phyloP scores from a whole-genome alignment of 371 early-diverging fungal species.

The Zopfochytrium polystomum region DNA sequence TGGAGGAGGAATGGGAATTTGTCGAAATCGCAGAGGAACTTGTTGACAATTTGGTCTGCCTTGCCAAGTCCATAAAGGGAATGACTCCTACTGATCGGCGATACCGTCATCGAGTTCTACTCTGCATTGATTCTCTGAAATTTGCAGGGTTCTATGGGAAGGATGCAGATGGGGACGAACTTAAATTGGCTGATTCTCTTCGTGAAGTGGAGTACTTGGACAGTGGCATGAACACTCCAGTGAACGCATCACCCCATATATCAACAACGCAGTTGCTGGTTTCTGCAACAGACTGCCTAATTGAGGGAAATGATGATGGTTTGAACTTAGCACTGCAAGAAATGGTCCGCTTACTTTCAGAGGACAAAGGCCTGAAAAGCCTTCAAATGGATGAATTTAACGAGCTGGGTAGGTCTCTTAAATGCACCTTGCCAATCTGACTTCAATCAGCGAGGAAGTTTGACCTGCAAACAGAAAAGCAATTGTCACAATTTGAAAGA shows the following conservation, averaged over 20 bases:
- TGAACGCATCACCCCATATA: no score
- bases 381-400: conserved; percentile 17
- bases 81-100: not conserved
- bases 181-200: no score
- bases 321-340: no score
- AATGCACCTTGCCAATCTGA: not conserved
- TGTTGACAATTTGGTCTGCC: conserved; percentile 4
- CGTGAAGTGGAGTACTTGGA: no score
- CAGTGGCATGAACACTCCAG: no score
- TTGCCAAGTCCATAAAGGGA: conserved; percentile 1
- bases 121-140: conserved; percentile 1
- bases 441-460: conserved; percentile 15
- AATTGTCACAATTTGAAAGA: not conserved
- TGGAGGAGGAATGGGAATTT: not conserved
- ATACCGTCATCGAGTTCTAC: not conserved
- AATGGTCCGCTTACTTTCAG: not conserved
- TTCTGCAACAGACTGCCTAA: no score
- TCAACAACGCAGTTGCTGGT: no score
- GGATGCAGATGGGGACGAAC: no score
- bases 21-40: not conserved
- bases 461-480: conserved; percentile 10
- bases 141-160: not conserved
- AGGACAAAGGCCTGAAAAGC: not conserved
- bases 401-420: conserved; percentile 16
- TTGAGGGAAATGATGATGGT: no score